Base-by-base conservation (phyloP, 768 basidiomycete species). In the Boletus pseudo-olivaceus region DNA sequence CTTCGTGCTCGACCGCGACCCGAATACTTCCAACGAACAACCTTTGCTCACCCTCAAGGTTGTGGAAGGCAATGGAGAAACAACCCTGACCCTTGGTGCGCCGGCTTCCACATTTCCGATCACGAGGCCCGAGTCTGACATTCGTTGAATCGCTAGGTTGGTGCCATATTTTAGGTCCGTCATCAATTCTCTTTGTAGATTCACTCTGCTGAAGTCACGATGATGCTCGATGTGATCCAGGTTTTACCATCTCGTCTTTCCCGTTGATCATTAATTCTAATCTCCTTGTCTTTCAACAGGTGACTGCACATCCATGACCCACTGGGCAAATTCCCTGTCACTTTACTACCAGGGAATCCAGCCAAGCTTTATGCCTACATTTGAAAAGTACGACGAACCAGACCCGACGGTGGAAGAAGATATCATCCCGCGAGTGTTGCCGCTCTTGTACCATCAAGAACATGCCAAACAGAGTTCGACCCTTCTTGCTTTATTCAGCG, bases 251-350 rank as follows among this genome's bases (percentile, higher is more conserved):
- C 4, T 23, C 23, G 23, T 23, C 23, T 23, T 23, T 23, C 23
- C 23, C 23, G 23, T 23, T 23, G 23, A 23, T 23, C 23, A 4
- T 23, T n/a, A 7, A n/a, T 3, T 10, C 10, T 44, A 29, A 29
- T 19, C 5, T 29, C 23, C 23, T 7, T 40, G 10, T 10, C 6
- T 33, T 12, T 32, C 20, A 6, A 37, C 35, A 52, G 51, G 51
- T 23, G 51, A 52, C 37, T 52, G 51, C 17, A 45, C 43, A 7
- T 52, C 51, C 11, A 52, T 52, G 51, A 52, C 51, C 14, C 42
- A 52, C 7, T 45, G 26, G 35, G 43, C 29, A 23, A 39, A 38
- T 15, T 38, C 51, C 12, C 19, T 52, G 3, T 52, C 51, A 5
- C 35, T 45, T 15, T 38, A 45, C 35, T 52, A 45, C 9, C 35